Percentiles rank a stretch among this genome's conserved stretches.
phyloP scores from a whole-genome alignment of 495 filamentous ascomycete genomes.

The Glutinoglossum americanum region DNA sequence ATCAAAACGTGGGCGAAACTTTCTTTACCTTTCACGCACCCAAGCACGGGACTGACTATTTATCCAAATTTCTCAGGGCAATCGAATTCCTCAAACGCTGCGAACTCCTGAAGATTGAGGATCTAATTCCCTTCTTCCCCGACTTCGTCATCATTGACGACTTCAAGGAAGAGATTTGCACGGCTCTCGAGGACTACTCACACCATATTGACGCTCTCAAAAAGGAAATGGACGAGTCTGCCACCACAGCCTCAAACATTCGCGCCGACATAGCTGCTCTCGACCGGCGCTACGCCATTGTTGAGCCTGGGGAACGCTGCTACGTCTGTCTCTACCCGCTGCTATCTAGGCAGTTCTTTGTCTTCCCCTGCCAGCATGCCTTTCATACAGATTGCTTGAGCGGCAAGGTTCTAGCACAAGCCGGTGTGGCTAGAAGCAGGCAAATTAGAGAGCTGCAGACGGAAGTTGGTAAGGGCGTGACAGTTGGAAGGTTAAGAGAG shows the following conservation, averaged over 20 bases:
- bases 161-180: constrained; percentile 95
- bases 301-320: constrained; percentile 88
- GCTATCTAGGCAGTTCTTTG: constrained; percentile 80
- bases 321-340: constrained; percentile 71
- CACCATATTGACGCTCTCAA: constrained; percentile 76
- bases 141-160: constrained; percentile 98
- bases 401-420: constrained; percentile 55
- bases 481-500: constrained; percentile 45
- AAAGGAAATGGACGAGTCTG: constrained; percentile 86
- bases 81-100: constrained; percentile 87
- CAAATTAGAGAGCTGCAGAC: constrained; percentile 70
- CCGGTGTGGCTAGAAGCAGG: constrained; percentile 48
- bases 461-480: constrained; percentile 49
- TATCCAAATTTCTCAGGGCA: constrained; percentile 20
- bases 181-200: constrained; percentile 76
- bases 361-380: constrained; percentile 94
- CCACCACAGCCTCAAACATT: constrained; percentile 71
- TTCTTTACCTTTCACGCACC: neutral
- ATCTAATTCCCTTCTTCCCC: constrained; percentile 93
- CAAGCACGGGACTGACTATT: neutral
- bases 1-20: constrained; percentile 43
- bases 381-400: constrained; percentile 91
- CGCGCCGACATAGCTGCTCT: constrained; percentile 64
- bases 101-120: constrained; percentile 81
- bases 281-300: constrained; percentile 80